These are phyloP conservation scores for Pyrenophora teres DNA, from an alignment of 2,329 filamentous ascomycete genomes.

Conservation along the genomic window DNA sequence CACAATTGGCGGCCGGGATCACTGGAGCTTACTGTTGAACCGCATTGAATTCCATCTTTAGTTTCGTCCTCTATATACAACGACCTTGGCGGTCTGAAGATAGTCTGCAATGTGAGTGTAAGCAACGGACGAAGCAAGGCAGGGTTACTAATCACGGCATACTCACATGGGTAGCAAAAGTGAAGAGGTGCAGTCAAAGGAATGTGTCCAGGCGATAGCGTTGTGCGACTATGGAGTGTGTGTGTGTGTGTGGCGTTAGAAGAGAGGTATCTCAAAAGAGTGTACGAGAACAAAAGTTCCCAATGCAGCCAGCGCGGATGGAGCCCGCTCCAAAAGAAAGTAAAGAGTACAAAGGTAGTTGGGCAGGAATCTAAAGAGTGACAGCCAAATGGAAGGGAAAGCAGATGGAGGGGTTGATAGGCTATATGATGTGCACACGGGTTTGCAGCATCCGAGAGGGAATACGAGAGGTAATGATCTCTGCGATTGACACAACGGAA, in stretches of 20 bases:
- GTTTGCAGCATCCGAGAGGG: conserved; percentile 38
- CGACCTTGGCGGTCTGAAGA: conserved; percentile 27
- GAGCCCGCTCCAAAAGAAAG: conserved; percentile 46
- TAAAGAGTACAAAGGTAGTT: conserved; percentile 39
- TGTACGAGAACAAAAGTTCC: conserved; percentile 46
- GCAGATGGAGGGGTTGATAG: conserved; percentile 37
- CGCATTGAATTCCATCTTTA: conserved; percentile 52
- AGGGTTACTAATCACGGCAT: conserved; percentile 19
- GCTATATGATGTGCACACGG: conserved; percentile 46
- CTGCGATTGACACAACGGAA: conserved; percentile 45
- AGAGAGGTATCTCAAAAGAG: conserved; percentile 41
- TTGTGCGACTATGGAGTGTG: conserved; percentile 37
- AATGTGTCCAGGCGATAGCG: conserved; percentile 45
- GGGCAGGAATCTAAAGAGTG: conserved; percentile 46
- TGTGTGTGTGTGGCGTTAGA: conserved; percentile 26
- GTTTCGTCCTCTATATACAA: conserved; percentile 32
- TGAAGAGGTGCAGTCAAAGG: conserved; percentile 36
- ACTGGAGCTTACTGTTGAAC: conserved; percentile 44
- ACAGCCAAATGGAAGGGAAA: conserved; percentile 46
- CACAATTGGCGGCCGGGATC: conserved; percentile 2
- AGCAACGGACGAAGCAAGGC: conserved; percentile 38
- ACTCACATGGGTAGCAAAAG: conserved; percentile 38
- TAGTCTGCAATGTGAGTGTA: conserved; percentile 30
- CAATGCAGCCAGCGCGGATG: conserved; percentile 48
- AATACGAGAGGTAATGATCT: conserved; percentile 39